phyloP scores from a whole-genome alignment of 345 rosid species.

The Eucalyptus albens region DNA sequence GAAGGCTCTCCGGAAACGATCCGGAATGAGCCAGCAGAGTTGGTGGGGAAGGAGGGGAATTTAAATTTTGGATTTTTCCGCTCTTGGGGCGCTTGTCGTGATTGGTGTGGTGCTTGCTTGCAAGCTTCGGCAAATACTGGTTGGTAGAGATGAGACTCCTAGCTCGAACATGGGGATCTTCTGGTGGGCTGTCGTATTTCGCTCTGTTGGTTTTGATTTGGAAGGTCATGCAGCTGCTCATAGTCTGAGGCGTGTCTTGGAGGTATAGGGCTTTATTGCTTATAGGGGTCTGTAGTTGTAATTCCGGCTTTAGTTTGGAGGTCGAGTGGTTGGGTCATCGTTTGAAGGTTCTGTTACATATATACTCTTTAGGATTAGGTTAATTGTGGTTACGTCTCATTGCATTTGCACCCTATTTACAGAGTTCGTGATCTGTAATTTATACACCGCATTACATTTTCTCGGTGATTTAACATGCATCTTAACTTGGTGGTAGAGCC shows the following conservation, averaged over 20 bases:
- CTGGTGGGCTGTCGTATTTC: conserved; percentile 10
- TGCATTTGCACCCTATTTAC: neutral
- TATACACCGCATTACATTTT: neutral
- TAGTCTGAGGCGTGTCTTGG: neutral
- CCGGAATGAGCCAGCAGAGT: neutral
- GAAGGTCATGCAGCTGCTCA: neutral
- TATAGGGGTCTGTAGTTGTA: neutral
- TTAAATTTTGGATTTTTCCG: neutral
- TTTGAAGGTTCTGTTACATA: neutral
- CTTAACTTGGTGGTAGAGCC: neutral
- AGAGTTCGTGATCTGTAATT: neutral
- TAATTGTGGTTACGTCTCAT: neutral
- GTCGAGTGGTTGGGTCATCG: neutral
- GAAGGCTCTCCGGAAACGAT: neutral
- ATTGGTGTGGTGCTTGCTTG: neutral
- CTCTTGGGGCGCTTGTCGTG: neutral
- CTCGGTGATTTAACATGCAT: neutral
- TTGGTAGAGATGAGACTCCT: conserved; percentile 7
- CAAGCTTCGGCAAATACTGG: conserved; percentile 55
- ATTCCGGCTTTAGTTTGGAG: neutral
- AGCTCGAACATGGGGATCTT: conserved; percentile 80
- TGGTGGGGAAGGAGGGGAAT: neutral
- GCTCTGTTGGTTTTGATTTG: neutral
- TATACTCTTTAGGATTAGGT: neutral
- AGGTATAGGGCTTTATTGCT: neutral